Conservation (phyloP, 768 basidiomycete species). For the Rhizopogon vesiculosus region DNA sequence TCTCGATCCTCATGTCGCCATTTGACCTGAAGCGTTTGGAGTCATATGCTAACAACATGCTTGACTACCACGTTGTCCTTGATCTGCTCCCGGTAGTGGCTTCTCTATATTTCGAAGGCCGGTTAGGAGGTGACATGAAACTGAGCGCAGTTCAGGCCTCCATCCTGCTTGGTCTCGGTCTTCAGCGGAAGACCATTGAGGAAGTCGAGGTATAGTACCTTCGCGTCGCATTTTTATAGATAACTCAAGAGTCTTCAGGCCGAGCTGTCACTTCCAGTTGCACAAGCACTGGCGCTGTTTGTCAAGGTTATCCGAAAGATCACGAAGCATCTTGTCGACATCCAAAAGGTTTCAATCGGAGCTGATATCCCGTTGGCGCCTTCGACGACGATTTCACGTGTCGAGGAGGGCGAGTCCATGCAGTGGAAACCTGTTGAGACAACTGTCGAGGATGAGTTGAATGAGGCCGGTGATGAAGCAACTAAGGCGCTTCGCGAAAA, state of each 20-base stretch:
- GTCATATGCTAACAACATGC: slow-evolving; percentile 92
- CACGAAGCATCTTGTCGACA: slow-evolving; percentile 64
- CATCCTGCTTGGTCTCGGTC: slow-evolving; percentile 82
- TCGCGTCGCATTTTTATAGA: background rate
- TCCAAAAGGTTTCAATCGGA: slow-evolving; percentile 76
- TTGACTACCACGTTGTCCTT: slow-evolving; percentile 95
- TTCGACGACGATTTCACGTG: slow-evolving; percentile 14
- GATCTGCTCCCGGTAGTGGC: slow-evolving; percentile 85
- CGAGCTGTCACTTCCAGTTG: slow-evolving; percentile 81
- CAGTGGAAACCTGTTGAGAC: slow-evolving; percentile 42
- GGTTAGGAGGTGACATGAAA: slow-evolving; percentile 57
- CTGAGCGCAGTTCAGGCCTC: slow-evolving; percentile 89
- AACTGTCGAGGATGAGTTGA: slow-evolving; percentile 61
- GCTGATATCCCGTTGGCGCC: slow-evolving; percentile 50
- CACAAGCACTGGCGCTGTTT: slow-evolving; percentile 86
- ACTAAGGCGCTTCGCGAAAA: slow-evolving; percentile 52
- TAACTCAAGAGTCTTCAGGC: slow-evolving; percentile 33
- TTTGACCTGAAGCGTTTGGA: slow-evolving; percentile 96
- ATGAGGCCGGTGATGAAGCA: slow-evolving; percentile 72
- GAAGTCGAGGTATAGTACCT: slow-evolving; percentile 66
- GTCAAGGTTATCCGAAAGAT: slow-evolving; percentile 88
- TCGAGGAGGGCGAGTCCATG: slow-evolving; percentile 1
- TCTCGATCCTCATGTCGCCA: slow-evolving; percentile 68
- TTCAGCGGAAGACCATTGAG: slow-evolving; percentile 88
- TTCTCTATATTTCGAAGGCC: slow-evolving; percentile 78